phyloP scores from a whole-genome alignment of 2,329 filamentous ascomycete species.

The Trichothecium sympodiale region DNA sequence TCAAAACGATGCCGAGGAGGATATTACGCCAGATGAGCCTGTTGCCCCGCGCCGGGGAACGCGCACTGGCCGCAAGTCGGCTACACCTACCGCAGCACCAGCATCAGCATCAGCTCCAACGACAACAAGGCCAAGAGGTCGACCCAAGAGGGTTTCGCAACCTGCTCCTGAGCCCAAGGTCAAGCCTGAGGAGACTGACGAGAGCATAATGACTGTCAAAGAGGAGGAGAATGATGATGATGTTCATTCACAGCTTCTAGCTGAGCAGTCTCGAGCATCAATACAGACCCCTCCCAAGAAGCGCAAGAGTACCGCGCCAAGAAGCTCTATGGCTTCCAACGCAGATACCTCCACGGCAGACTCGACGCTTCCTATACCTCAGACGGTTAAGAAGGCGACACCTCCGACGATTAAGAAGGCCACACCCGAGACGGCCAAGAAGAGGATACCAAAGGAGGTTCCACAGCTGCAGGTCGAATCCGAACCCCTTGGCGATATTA shows the following conservation, averaged over 20 bases:
- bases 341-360: slow-evolving; percentile 19
- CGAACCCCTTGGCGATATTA: slow-evolving; percentile 65
- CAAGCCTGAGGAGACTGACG: slow-evolving; percentile 25
- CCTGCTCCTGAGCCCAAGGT: slow-evolving; percentile 8
- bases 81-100: slow-evolving; percentile 34
- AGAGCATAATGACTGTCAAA: slow-evolving; percentile 20
- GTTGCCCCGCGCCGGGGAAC: slow-evolving; percentile 17
- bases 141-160: slow-evolving; percentile 29
- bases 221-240: slow-evolving; percentile 18
- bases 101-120: slow-evolving; percentile 29
- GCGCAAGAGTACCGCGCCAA: slow-evolving; percentile 19
- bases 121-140: slow-evolving; percentile 21
- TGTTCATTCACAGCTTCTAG: slow-evolving; percentile 21
- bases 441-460: slow-evolving; percentile 12
- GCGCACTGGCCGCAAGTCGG: slow-evolving; percentile 27
- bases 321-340: slow-evolving; percentile 26
- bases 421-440: too few species aligned
- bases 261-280: neutral
- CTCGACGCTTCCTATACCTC: slow-evolving; percentile 27
- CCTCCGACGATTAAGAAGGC: neutral
- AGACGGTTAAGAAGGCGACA: slow-evolving; percentile 43
- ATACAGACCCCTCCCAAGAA: slow-evolving; percentile 9
- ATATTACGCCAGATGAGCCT: slow-evolving; percentile 60
- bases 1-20: slow-evolving; percentile 54
- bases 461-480: slow-evolving; percentile 22